phyloP scores from a whole-genome alignment of 2,329 filamentous ascomycete species.

The Diatrype stigma region DNA sequence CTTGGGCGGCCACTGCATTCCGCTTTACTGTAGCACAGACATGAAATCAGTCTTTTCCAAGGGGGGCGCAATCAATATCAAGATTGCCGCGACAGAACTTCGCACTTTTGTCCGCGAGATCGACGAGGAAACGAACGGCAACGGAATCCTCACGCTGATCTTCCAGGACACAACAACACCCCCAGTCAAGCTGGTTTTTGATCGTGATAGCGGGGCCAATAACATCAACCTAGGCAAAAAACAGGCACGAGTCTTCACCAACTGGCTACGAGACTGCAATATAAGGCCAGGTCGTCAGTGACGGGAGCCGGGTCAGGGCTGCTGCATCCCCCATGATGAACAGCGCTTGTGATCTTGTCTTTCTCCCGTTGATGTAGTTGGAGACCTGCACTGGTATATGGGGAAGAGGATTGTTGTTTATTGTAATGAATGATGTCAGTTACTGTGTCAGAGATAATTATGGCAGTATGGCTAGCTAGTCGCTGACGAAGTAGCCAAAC shows the following conservation, averaged over 20 bases:
- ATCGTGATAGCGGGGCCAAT: slow-evolving; percentile 14
- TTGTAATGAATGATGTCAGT: too few relatives aligned
- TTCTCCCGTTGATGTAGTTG: too few relatives aligned
- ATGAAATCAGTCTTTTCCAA: slow-evolving; percentile 7
- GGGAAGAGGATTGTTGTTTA: too few relatives aligned
- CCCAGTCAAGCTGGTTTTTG: slow-evolving; percentile 15
- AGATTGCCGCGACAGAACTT: slow-evolving; percentile 13
- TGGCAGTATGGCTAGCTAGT: too few relatives aligned
- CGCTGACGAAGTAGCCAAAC: too few relatives aligned
- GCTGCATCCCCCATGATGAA: too few relatives aligned
- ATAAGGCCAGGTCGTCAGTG: too few relatives aligned
- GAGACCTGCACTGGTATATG: too few relatives aligned
- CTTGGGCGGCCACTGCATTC: slow-evolving; percentile 7
- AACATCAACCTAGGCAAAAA: slow-evolving; percentile 15
- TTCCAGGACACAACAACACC: not conserved
- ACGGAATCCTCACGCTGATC: not conserved
- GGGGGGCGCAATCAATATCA: slow-evolving; percentile 5
- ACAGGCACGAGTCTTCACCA: slow-evolving; percentile 17
- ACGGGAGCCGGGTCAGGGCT: too few relatives aligned
- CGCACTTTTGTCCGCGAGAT: not conserved
- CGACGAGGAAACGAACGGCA: not conserved
- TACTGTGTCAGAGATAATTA: too few relatives aligned
- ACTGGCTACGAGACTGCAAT: slow-evolving; percentile 14
- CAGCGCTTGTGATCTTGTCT: too few relatives aligned
- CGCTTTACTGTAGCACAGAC: slow-evolving; percentile 16